Evolutionary conservation across 768 basidiomycete genomes (phyloP), one percentile per base, ranked within the genome.

Genomic region (Macrolepiota albuminosa): DNA sequence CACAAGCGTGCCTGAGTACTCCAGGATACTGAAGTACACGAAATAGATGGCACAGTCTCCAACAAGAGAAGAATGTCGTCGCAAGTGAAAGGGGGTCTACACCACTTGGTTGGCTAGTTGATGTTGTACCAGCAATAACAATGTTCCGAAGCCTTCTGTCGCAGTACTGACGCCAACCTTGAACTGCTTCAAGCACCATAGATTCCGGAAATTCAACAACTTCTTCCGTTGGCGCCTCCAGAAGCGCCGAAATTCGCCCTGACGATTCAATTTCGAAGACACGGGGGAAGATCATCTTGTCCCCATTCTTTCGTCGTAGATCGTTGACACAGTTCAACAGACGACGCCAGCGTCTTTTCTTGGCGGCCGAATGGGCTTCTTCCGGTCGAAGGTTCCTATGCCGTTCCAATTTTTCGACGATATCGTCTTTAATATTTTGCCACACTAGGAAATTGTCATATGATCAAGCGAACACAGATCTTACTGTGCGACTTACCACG

Each of bases 1-100:
- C 42, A 6, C 42, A 55, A 1, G 0, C 0, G 24, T 55, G 42
- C 7, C 14, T 34, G 42, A 59, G 58, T 14, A 59, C 26, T 33
- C 54, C 51, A n/a, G 58, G 58, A 13, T 59, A 59, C 29, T 21
- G 29, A 42, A 4, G 29, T 14, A 8, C 2, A 13, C 21, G 21
- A 21, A 21, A 21, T 21, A 21, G 21, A 21, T 2, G 6, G 21
- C 6, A 34, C 2, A 3, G 1, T 42, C 5, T 16, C 56, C 50
- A 46, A n/a, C 58, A 59, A 24, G 24, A 13, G 45, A 59, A 54
- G 1, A 47, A n/a, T n/a, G 58, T 40, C 6, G 58, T 59, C 33
- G 58, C 58, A n/a, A 59, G 58, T 18, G 8, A n/a, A 21, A 54
- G 58, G 11, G 43, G 33, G 14, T 59, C 45, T 4, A 24, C 24